phyloP scores from a whole-genome alignment of 1,139 yeast species.

The Nadsonia starkeyi-henricii region DNA sequence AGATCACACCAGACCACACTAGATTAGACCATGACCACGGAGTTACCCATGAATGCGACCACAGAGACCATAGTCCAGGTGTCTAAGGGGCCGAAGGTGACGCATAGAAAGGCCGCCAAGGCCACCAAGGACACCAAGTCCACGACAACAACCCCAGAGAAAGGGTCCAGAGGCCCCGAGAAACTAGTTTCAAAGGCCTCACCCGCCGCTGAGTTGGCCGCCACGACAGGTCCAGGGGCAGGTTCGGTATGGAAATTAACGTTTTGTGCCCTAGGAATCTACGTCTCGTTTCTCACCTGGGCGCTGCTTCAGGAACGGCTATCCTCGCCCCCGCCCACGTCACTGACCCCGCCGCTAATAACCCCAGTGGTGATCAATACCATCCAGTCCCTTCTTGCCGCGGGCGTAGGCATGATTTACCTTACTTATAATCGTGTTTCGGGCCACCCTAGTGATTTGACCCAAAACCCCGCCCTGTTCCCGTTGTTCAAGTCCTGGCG shows the following conservation, averaged over 20 bases:
- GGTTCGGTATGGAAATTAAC: conserved; percentile 23
- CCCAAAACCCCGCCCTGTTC: conserved; percentile 18
- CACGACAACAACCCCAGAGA: too few species aligned
- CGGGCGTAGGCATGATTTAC: conserved; percentile 51
- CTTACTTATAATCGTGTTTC: conserved; percentile 16
- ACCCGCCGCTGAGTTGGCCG: too few species aligned
- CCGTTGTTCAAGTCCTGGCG: conserved; percentile 9
- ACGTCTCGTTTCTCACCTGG: conserved; percentile 80
- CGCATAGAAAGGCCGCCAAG: too few species aligned
- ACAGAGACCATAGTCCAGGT: too few species aligned
- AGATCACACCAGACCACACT: too few species aligned
- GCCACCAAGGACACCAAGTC: too few species aligned
- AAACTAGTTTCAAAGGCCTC: too few species aligned
- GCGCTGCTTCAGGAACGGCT: conserved; percentile 82
- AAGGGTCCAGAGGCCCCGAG: too few species aligned
- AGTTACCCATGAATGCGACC: too few species aligned
- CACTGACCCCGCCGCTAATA: conserved; percentile 42
- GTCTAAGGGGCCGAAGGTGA: too few species aligned
- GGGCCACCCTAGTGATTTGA: conserved; percentile 14
- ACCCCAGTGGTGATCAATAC: conserved; percentile 67
- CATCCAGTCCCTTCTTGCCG: conserved; percentile 62
- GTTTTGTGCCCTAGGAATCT: conserved; percentile 58
- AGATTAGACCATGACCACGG: too few species aligned
- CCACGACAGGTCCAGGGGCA: too few species aligned
- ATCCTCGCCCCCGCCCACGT: conserved; percentile 64